phyloP scores from a whole-genome alignment of 805 yeast species.

The Candida namnaoensis region DNA sequence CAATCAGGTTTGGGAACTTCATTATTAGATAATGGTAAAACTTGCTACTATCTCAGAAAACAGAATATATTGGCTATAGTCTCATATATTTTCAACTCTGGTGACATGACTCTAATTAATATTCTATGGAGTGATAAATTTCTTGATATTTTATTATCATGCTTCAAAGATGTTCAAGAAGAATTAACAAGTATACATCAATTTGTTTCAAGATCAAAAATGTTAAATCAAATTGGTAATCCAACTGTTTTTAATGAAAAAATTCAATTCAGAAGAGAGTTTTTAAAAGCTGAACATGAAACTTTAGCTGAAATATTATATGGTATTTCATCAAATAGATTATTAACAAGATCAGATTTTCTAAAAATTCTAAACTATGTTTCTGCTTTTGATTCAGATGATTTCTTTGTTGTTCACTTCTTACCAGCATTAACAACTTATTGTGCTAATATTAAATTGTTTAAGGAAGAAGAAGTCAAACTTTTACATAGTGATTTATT shows the following conservation, averaged over 20 bases:
- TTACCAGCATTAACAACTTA: constrained; percentile 49
- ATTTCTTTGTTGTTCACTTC: constrained; percentile 54
- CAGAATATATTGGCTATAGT: constrained; percentile 67
- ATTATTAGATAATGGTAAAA: constrained; percentile 53
- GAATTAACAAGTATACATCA: constrained; percentile 48
- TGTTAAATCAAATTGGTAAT: constrained; percentile 39
- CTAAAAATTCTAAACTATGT: constrained; percentile 34
- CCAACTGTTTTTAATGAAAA: constrained; percentile 35
- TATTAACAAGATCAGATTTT: constrained; percentile 26
- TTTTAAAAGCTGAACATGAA: constrained; percentile 62
- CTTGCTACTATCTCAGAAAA: constrained; percentile 59
- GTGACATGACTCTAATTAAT: constrained; percentile 17
- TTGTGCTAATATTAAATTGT: constrained; percentile 27
- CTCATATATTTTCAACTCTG: constrained; percentile 26
- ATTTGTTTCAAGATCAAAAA: constrained; percentile 37
- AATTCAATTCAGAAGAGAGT: constrained; percentile 51
- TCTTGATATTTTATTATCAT: constrained; percentile 35
- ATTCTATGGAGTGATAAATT: constrained; percentile 16
- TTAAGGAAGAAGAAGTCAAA: constrained; percentile 28
- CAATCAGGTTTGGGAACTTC: constrained; percentile 39
- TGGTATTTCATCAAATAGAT: constrained; percentile 35
- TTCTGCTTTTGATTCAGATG: constrained; percentile 44
- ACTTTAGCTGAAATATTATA: constrained; percentile 55
- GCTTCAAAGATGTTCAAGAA: constrained; percentile 51
- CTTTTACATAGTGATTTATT: constrained; percentile 27